phyloP scores from a whole-genome alignment of 2,329 filamentous ascomycete species.

The Aspergillus caelatus region DNA sequence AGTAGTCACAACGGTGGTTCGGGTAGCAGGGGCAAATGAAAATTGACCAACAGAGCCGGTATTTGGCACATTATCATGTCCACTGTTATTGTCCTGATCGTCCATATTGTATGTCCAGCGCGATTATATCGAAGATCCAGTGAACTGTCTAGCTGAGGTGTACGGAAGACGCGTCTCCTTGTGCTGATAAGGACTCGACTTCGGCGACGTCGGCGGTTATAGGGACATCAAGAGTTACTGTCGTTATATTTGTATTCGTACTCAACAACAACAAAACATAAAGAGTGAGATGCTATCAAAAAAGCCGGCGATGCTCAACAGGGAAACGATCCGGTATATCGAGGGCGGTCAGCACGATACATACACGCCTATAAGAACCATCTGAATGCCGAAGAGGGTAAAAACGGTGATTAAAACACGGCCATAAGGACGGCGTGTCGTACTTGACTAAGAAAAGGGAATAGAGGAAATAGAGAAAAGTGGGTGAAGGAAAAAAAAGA shows the following conservation, averaged over 20 bases:
- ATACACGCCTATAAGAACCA: slow-evolving; percentile 25
- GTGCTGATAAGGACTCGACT: slow-evolving; percentile 14
- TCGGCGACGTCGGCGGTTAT: slow-evolving; percentile 12
- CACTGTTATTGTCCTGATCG: slow-evolving; percentile 25
- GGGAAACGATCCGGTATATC: slow-evolving; percentile 19
- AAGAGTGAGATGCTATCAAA: slow-evolving; percentile 10
- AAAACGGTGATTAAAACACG: slow-evolving; percentile 24
- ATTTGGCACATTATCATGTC: slow-evolving; percentile 26
- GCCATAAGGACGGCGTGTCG: slow-evolving; percentile 8
- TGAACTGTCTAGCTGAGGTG: slow-evolving; percentile 7
- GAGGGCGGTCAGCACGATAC: slow-evolving; percentile 26
- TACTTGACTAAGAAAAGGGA: slow-evolving; percentile 8
- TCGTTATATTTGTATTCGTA: slow-evolving; percentile 14
- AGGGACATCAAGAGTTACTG: slow-evolving; percentile 19
- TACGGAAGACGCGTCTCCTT: slow-evolving; percentile 21
- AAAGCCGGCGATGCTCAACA: slow-evolving; percentile 13
- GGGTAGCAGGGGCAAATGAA: slow-evolving; percentile 64
- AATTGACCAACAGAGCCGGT: slow-evolving; percentile 59
- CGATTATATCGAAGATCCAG: slow-evolving; percentile 16
- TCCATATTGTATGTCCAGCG: slow-evolving; percentile 31
- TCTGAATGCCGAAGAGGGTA: slow-evolving; percentile 21
- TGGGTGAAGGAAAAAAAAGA: slow-evolving; percentile 8
- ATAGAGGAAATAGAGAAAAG: slow-evolving; percentile 19
- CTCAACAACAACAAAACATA: slow-evolving; percentile 15
- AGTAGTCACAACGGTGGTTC: slow-evolving; percentile 76